Evolutionary conservation across 345 rosid species (phyloP).

Genomic region (Luvunga scandens): DNA sequence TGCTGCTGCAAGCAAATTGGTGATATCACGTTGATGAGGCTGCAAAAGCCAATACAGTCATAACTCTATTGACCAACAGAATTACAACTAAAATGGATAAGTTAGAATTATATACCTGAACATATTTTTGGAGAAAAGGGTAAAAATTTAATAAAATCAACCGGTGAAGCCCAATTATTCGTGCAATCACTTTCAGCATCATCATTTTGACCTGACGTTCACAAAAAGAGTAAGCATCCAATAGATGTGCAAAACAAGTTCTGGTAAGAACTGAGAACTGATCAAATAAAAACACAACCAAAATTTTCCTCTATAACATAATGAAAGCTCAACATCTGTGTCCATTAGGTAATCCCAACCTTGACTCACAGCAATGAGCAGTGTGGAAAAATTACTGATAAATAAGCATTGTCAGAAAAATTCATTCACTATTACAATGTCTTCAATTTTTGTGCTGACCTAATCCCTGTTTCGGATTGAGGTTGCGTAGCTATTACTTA

Average conservation of each 20-base stretch:
- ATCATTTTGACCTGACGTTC: constrained; percentile 80
- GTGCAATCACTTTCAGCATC: constrained; percentile 87
- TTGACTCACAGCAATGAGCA: neutral
- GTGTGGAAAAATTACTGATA: neutral
- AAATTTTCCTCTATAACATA: neutral
- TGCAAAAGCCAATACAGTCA: constrained; percentile 33
- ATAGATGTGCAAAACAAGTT: neutral
- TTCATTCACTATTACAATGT: neutral
- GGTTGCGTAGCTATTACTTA: too few relatives aligned
- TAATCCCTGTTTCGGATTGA: too few relatives aligned
- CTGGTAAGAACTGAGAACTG: neutral
- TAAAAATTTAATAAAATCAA: constrained; percentile 73
- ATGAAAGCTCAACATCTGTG: neutral
- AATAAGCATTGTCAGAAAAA: neutral
- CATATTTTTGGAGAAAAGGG: constrained; percentile 75
- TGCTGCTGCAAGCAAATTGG: constrained; percentile 88
- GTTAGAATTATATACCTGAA: constrained; percentile 50
- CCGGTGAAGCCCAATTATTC: constrained; percentile 87
- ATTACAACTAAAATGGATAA: constrained; percentile 11
- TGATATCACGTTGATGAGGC: constrained; percentile 93
- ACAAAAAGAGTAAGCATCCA: neutral
- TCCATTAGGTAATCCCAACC: neutral
- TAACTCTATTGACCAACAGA: constrained; percentile 8
- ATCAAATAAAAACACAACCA: neutral
- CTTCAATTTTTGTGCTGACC: neutral